Base-by-base conservation (phyloP, 2,329 filamentous ascomycete species). In the Raffaelea arxii region DNA sequence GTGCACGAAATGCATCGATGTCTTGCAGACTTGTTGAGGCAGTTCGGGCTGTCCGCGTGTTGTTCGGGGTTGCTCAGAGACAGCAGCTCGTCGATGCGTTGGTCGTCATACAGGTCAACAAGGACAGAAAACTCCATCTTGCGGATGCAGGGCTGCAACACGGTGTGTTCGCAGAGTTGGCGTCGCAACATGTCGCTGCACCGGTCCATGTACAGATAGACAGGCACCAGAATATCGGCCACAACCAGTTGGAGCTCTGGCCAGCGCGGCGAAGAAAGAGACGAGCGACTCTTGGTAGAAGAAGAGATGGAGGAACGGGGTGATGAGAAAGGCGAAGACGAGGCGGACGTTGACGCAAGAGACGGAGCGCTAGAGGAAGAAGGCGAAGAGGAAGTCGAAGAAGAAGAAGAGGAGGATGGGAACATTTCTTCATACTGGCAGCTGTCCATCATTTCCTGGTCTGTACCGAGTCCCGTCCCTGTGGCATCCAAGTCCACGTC, bases 1-100 rank as follows among this genome's bases (percentile, higher is more conserved):
- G 49, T 49, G 36, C 51, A 54, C 0, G 7, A 32, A 4, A 53
- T 27, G 45, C 53, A 54, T 14, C 38, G 48, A 27, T 54, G 53
- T 6, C 21, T 11, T 2, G 51, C 47, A 14, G 51, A 25, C 48
- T 54, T 54, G 46, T 48, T 54, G 16, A 50, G 6, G 10, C 25
- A 18, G 27, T 12, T 9, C 40, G 21, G 6, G 18, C 42, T 25
- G 25, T 12, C 18, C 9, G 24, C 36, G 19, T 9, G 35, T 14
- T 19, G 25, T 27, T 9, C 14, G 19, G 25, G 14, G 18, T 21
- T 14, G 9, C 22, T 22, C 42, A 54, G 43, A n/a, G 49, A 49
- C 10, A 54, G 39, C 3, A 54, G n/a, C 43, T 54, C 53, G n/a
- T 46, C 46, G 25, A 54, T 49, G n/a, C 53, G 49, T 46, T 32